phyloP scores from a whole-genome alignment of 2,329 filamentous ascomycete species.

The Cladophialophora bantiana region DNA sequence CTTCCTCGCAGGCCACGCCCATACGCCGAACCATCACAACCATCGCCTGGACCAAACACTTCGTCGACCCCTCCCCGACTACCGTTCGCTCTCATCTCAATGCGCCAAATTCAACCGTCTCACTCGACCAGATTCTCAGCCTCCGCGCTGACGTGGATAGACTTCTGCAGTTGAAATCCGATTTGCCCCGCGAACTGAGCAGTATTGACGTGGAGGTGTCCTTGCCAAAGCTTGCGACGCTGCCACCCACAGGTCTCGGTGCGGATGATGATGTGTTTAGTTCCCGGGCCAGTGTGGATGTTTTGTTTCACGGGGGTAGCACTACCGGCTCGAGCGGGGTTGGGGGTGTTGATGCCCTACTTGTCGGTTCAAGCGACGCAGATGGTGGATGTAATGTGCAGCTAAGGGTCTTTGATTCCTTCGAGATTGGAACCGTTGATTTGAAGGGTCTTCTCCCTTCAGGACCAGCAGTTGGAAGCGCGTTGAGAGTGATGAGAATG shows the following conservation, averaged over 20 bases:
- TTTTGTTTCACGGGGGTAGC: constrained; percentile 65
- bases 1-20: background rate
- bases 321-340: constrained; percentile 4
- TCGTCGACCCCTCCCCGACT: constrained; percentile 55
- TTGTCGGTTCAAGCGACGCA: constrained; percentile 72
- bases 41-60: constrained; percentile 61
- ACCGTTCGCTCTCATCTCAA: constrained; percentile 52
- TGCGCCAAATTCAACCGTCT: constrained; percentile 45
- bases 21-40: constrained; percentile 31
- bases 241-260: constrained; percentile 68
- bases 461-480: constrained; percentile 46
- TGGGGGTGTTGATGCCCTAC: constrained; percentile 64
- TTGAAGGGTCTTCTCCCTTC: constrained; percentile 53
- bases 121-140: constrained; percentile 52
- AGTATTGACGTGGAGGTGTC: constrained; percentile 75
- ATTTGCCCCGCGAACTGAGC: constrained; percentile 75
- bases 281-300: constrained; percentile 71
- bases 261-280: constrained; percentile 68
- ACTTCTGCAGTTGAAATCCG: constrained; percentile 50
- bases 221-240: constrained; percentile 75
- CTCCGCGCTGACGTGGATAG: constrained; percentile 48
- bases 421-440: constrained; percentile 74
- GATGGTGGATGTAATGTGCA: constrained; percentile 59
- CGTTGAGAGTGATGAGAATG: constrained; percentile 62
- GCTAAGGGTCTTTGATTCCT: constrained; percentile 84